A percentile compares a stretch with the other conserved stretches of the same genome.
Conservation (phyloP, 192 early-diverging fungal genomes). For the Coemansia guatemalensis region DNA sequence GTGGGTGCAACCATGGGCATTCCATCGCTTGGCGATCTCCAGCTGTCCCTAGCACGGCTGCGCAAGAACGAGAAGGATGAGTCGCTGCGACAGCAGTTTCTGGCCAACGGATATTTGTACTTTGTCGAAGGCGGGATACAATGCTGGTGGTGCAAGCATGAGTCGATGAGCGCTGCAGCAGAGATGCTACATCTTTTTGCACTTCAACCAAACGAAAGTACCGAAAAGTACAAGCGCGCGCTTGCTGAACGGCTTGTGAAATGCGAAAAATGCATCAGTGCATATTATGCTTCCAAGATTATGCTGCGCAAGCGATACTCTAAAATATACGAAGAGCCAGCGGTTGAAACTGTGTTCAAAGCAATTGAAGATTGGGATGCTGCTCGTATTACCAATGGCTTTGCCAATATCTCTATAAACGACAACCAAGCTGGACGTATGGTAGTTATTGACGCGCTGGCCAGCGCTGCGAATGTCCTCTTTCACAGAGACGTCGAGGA, state of each 20-base stretch:
- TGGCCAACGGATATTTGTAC: constrained; percentile 22
- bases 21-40: constrained; percentile 16
- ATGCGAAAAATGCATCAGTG: constrained; percentile 41
- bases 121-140: constrained; percentile 39
- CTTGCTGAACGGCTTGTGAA: constrained; percentile 28
- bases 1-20: neutral
- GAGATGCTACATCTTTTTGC: constrained; percentile 53
- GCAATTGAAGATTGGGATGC: constrained; percentile 38
- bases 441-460: constrained; percentile 20
- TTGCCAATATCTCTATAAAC: constrained; percentile 3
- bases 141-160: constrained; percentile 52
- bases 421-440: constrained; percentile 8
- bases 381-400: constrained; percentile 18
- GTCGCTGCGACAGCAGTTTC: constrained; percentile 14
- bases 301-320: constrained; percentile 20
- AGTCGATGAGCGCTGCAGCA: constrained; percentile 23
- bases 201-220: constrained; percentile 13
- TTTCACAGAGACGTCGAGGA: constrained; percentile 14
- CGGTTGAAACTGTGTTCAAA: constrained; percentile 23
- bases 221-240: constrained; percentile 17
- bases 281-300: constrained; percentile 38
- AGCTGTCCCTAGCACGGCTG: constrained; percentile 13
- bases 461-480: constrained; percentile 19
- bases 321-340: constrained; percentile 13
- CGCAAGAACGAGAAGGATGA: constrained; percentile 9